Conservation (phyloP, 2,329 filamentous ascomycete species). For the Ploettnerulaceae sp. region DNA sequence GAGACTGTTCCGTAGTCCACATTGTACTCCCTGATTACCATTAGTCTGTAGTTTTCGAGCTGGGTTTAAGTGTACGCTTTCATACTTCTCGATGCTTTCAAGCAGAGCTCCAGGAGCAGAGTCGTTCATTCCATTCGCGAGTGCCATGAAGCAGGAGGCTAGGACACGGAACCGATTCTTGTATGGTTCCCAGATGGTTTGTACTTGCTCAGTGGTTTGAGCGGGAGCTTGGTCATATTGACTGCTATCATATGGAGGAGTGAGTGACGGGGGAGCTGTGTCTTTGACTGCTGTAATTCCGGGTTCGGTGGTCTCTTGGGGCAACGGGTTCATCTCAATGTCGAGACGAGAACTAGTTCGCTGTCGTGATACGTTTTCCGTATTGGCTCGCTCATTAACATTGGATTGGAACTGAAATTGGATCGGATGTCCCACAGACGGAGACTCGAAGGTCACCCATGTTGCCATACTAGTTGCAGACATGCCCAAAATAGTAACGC, state of each 20-base stretch:
- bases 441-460: too few relatives aligned
- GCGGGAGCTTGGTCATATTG: not conserved
- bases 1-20: slow-evolving; percentile 75
- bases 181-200: slow-evolving; percentile 36
- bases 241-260: not conserved
- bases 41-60: not conserved
- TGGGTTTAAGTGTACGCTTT: too few relatives aligned
- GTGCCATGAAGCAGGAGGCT: slow-evolving; percentile 57
- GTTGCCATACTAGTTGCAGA: too few relatives aligned
- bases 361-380: too few relatives aligned
- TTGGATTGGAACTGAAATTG: too few relatives aligned
- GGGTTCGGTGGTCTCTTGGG: not conserved
- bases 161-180: slow-evolving; percentile 67
- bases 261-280: not conserved
- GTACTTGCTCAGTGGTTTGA: not conserved
- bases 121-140: slow-evolving; percentile 69
- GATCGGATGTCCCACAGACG: too few relatives aligned
- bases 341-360: not conserved
- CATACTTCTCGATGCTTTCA: slow-evolving; percentile 66
- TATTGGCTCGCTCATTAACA: too few relatives aligned
- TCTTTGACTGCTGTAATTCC: not conserved
- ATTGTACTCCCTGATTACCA: slow-evolving; percentile 49
- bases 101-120: slow-evolving; percentile 71
- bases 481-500: too few relatives aligned
- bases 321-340: slow-evolving; percentile 8